Conservation (phyloP, 148 eudicot species). For the Rhododendron ferrugineum region DNA sequence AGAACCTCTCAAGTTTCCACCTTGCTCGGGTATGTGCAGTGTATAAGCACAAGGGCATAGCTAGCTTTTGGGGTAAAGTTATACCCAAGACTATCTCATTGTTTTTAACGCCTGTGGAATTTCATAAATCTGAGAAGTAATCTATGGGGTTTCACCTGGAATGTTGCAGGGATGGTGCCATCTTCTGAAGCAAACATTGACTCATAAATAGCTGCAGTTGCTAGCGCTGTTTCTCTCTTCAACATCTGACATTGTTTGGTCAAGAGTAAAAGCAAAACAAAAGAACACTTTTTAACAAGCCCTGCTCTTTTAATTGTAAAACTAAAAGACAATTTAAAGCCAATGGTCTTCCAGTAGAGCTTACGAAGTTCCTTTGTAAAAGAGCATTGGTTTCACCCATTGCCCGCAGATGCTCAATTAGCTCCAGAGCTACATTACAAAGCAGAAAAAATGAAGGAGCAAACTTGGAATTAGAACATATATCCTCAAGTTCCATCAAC, state of each 20-base stretch:
- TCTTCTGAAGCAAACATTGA: conserved; percentile 98
- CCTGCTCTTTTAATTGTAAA: neutral
- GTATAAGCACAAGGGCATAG: neutral
- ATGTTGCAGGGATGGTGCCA: conserved; percentile 91
- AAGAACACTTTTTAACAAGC: neutral
- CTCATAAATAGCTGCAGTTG: conserved; percentile 91
- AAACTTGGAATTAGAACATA: neutral
- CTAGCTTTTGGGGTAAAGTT: neutral
- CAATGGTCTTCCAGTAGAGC: conserved; percentile 10
- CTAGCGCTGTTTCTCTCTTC: conserved; percentile 89
- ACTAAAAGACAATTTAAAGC: neutral
- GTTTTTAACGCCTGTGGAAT: neutral
- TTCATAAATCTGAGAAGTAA: neutral
- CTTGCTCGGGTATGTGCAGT: neutral
- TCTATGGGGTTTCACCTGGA: conserved; percentile 54
- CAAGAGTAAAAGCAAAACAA: neutral
- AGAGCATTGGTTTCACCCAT: conserved; percentile 99
- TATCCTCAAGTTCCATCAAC: neutral
- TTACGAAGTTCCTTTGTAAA: conserved; percentile 68
- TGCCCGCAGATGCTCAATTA: conserved; percentile 88
- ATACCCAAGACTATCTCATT: neutral
- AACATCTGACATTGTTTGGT: conserved; percentile 35
- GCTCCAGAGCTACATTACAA: conserved; percentile 69
- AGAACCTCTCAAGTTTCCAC: neutral
- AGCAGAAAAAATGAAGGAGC: neutral